Evolutionary conservation across 257 asterid species (phyloP).

Genomic region (Solanum paucissectum): DNA sequence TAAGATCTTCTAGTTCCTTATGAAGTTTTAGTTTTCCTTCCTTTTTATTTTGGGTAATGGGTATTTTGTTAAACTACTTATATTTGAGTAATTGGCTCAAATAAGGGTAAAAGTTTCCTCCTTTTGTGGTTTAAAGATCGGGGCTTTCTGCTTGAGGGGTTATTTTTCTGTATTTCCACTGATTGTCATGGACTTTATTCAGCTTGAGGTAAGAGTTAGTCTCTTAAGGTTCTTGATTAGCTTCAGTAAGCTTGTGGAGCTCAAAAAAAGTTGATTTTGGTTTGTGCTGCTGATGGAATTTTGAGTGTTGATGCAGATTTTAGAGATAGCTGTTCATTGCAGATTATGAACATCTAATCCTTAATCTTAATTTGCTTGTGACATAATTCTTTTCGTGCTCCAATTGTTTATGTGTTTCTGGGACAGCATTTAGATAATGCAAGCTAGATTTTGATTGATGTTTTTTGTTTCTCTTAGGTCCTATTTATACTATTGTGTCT

Average conservation of each 20-base stretch:
- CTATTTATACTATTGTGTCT: conserved; percentile 44
- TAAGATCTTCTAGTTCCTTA: background rate
- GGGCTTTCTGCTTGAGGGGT: background rate
- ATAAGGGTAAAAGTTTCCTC: background rate
- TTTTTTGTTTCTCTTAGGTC: conserved; percentile 34
- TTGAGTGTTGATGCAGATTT: background rate
- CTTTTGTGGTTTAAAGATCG: background rate
- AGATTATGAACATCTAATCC: background rate
- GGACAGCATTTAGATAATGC: background rate
- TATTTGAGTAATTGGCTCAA: background rate
- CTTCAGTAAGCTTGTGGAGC: background rate
- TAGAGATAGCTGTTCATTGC: background rate
- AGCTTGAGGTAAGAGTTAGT: background rate
- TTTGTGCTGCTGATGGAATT: background rate
- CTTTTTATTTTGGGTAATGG: background rate
- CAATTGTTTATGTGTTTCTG: background rate
- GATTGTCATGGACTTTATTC: background rate
- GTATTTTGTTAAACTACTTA: background rate
- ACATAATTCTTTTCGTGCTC: background rate
- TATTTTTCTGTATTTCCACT: background rate
- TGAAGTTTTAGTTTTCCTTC: background rate
- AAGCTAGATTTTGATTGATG: background rate
- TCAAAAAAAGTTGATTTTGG: background rate
- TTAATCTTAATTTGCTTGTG: background rate
- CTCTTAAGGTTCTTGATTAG: background rate